phyloP scores from a whole-genome alignment of 345 rosid species.

The Sonneratia caseolaris region DNA sequence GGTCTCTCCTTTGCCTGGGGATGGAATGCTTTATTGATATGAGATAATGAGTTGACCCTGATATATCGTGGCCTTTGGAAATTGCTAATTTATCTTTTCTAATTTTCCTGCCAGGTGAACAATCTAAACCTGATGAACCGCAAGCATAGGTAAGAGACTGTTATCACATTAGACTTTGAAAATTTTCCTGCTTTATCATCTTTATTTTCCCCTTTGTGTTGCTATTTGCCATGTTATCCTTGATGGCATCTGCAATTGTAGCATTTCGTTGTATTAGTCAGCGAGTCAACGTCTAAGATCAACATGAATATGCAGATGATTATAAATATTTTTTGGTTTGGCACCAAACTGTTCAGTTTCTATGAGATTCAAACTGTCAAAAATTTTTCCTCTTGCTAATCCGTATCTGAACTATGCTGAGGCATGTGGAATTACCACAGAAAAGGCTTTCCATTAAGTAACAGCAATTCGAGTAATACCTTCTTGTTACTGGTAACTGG shows the following conservation, averaged over 20 bases:
- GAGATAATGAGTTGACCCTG: not conserved
- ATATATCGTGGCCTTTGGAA: not conserved
- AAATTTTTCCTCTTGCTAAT: not conserved
- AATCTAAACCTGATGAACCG: conserved; percentile 41
- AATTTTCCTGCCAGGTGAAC: conserved; percentile 39
- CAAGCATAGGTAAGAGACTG: conserved; percentile 36
- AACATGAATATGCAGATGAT: not conserved
- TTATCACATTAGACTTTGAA: not conserved
- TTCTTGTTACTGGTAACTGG: too few species aligned
- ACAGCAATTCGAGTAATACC: too few species aligned
- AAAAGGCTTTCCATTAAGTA: too few species aligned
- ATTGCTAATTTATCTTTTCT: not conserved
- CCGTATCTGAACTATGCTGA: not conserved
- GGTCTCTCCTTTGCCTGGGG: not conserved
- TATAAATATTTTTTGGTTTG: not conserved
- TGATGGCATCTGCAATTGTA: not conserved
- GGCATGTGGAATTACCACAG: not conserved
- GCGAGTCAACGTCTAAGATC: too few species aligned
- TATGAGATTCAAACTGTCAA: not conserved
- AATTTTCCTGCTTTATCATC: not conserved
- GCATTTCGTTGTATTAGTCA: not conserved
- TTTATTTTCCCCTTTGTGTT: not conserved
- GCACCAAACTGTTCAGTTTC: not conserved
- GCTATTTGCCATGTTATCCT: not conserved
- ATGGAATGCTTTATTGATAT: not conserved